Evolutionary conservation across 1,139 yeast species (phyloP).

Genomic region (Hansenula lynferdii): DNA sequence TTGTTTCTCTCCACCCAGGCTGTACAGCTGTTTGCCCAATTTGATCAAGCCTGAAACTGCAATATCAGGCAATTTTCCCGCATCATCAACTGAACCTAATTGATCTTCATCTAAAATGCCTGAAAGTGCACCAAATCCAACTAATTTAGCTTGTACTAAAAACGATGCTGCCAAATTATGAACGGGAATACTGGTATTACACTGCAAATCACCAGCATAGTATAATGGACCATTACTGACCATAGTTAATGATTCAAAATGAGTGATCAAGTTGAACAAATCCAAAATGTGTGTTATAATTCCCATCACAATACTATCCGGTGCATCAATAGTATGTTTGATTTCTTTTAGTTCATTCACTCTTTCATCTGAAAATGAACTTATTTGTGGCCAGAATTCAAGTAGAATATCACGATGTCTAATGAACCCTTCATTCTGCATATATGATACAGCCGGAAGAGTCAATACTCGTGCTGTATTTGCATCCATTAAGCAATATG

Average conservation of each 20-base stretch:
- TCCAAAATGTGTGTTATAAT: conserved; percentile 38
- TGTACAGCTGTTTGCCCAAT: conserved; percentile 32
- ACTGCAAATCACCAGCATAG: conserved; percentile 20
- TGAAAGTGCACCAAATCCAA: conserved; percentile 34
- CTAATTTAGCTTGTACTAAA: conserved; percentile 36
- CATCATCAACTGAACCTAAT: conserved; percentile 12
- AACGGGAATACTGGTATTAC: conserved; percentile 13
- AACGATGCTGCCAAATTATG: conserved; percentile 29
- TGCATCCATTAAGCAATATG: conserved; percentile 26
- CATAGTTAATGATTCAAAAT: conserved; percentile 20
- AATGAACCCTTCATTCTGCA: conserved; percentile 42
- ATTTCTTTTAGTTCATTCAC: conserved; percentile 30
- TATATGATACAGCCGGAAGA: conserved; percentile 40
- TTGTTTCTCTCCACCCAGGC: conserved; percentile 23
- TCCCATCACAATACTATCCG: conserved; percentile 36
- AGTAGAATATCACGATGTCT: conserved; percentile 21
- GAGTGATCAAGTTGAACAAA: conserved; percentile 36
- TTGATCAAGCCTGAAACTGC: conserved; percentile 35
- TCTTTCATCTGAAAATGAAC: conserved; percentile 23
- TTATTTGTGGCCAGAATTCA: conserved; percentile 19
- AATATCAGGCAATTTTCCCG: conserved; percentile 13
- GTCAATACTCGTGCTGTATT: conserved; percentile 31
- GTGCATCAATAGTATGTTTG: conserved; percentile 33
- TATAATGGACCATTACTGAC: conserved; percentile 15
- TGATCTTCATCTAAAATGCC: conserved; percentile 22